These are phyloP conservation scores for Lotus japonicus DNA, from an alignment of 306 rosid genomes.

Conservation along the genomic window DNA sequence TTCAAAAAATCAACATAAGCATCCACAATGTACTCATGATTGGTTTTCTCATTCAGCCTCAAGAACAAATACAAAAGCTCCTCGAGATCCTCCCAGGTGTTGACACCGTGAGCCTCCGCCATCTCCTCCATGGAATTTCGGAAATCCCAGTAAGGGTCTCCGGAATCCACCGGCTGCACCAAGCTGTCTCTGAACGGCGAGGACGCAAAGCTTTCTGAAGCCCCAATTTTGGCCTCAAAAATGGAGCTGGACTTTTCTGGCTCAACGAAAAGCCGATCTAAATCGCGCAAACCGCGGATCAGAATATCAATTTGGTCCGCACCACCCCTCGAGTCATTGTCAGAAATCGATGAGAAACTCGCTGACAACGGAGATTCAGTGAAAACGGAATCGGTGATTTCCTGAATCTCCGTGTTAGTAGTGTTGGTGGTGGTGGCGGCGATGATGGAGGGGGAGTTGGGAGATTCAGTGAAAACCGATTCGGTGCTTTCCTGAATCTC, in stretches of 20 bases:
- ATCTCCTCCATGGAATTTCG: constrained; percentile 76
- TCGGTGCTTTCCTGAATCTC: too few species aligned
- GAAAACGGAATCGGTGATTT: constrained; percentile 19
- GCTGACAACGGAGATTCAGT: constrained; percentile 14
- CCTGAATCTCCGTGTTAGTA: not conserved
- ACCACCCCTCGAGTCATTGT: not conserved
- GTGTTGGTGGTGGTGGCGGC: not conserved
- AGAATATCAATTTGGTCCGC: constrained; percentile 45
- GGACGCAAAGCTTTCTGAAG: not conserved
- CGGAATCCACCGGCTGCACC: constrained; percentile 44
- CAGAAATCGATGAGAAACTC: constrained; percentile 33
- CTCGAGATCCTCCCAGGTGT: constrained; percentile 63
- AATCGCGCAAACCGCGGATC: constrained; percentile 41
- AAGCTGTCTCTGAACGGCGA: constrained; percentile 40
- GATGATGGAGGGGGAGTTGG: too few species aligned
- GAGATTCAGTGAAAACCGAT: too few species aligned
- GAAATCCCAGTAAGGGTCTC: constrained; percentile 61
- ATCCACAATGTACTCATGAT: constrained; percentile 42
- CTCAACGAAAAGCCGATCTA: constrained; percentile 66
- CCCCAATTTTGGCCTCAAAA: constrained; percentile 2
- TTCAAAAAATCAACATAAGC: constrained; percentile 74
- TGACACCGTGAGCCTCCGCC: constrained; percentile 57
- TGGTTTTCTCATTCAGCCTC: constrained; percentile 41
- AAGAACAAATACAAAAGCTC: constrained; percentile 66
- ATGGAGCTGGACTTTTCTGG: constrained; percentile 50